Conservation (phyloP, 2,329 filamentous ascomycete species). For the Ceratocystiopsis brevicomis region DNA sequence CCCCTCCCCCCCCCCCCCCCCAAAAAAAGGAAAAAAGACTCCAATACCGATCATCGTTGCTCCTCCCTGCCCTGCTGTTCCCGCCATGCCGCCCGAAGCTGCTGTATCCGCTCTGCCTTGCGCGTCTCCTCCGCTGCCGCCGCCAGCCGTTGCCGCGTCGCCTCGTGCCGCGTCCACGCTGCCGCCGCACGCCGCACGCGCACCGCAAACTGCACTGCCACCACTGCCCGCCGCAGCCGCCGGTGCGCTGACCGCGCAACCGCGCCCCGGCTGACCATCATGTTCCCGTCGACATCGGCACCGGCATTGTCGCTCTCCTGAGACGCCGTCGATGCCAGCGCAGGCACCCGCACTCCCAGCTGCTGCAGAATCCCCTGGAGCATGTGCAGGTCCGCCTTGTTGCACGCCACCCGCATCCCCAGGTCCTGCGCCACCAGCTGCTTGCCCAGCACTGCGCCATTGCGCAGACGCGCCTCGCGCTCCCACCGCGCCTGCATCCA, state of each 20-base stretch:
- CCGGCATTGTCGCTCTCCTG: background rate
- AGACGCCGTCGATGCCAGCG: background rate
- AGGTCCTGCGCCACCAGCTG: slow-evolving; percentile 62
- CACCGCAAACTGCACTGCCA: slow-evolving; percentile 32
- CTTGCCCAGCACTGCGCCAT: slow-evolving; percentile 73
- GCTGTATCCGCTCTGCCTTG: slow-evolving; percentile 23
- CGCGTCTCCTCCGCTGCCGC: slow-evolving; percentile 28
- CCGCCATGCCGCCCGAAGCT: slow-evolving; percentile 20
- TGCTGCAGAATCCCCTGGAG: slow-evolving; percentile 63
- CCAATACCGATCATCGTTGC: too few species aligned
- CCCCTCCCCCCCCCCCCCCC: too few species aligned
- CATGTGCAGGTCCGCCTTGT: slow-evolving; percentile 75
- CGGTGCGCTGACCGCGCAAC: slow-evolving; percentile 12
- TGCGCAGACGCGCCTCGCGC: slow-evolving; percentile 63
- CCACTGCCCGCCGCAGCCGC: slow-evolving; percentile 12
- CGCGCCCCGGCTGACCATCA: slow-evolving; percentile 13
- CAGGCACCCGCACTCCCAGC: slow-evolving; percentile 18
- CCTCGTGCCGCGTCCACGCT: slow-evolving; percentile 33
- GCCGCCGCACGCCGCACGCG: slow-evolving; percentile 28
- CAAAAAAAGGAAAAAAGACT: too few species aligned
- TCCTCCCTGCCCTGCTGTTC: slow-evolving; percentile 4
- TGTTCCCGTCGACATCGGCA: background rate
- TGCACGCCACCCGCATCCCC: slow-evolving; percentile 75
- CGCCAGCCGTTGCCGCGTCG: slow-evolving; percentile 27
- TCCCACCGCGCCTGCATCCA: slow-evolving; percentile 70